Percentiles rank a stretch among this genome's conserved stretches.
These are phyloP conservation scores for Lodderomyces jiufengensis DNA, from an alignment of 1,139 yeast species.

Conservation along the genomic window DNA sequence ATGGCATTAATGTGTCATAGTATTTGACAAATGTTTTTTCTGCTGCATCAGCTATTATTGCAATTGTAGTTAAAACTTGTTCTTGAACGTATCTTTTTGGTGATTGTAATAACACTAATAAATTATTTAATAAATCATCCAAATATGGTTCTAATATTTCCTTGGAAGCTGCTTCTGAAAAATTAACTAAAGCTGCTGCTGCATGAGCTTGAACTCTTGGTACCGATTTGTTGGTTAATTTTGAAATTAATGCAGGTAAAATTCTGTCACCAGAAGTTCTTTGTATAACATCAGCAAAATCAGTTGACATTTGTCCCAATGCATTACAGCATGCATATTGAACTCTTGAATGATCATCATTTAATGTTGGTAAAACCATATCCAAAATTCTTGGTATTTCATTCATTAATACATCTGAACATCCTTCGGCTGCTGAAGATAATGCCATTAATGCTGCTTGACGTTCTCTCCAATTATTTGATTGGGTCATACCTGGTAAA, in stretches of 20 bases:
- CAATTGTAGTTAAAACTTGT: constrained; percentile 93
- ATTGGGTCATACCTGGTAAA: constrained; percentile 76
- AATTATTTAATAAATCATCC: constrained; percentile 70
- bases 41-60: constrained; percentile 98
- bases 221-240: constrained; percentile 63
- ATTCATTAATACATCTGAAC: constrained; percentile 79
- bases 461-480: constrained; percentile 86
- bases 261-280: constrained; percentile 73
- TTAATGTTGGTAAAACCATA: constrained; percentile 75
- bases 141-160: constrained; percentile 86
- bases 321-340: constrained; percentile 98
- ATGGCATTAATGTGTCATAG: constrained; percentile 92
- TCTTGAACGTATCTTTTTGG: constrained; percentile 94
- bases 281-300: constrained; percentile 87
- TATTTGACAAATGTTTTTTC: constrained; percentile 83
- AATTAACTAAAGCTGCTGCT: constrained; percentile 96
- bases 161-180: constrained; percentile 87
- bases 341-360: constrained; percentile 87
- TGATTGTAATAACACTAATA: constrained; percentile 72
- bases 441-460: constrained; percentile 97
- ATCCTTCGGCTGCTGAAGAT: constrained; percentile 96
- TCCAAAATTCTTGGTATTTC: constrained; percentile 82
- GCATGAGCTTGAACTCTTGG: constrained; percentile 98
- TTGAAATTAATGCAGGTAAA: constrained; percentile 84
- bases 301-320: constrained; percentile 96